Conservation (phyloP, 148 eudicot genomes). For the Nepenthes gracilis region DNA sequence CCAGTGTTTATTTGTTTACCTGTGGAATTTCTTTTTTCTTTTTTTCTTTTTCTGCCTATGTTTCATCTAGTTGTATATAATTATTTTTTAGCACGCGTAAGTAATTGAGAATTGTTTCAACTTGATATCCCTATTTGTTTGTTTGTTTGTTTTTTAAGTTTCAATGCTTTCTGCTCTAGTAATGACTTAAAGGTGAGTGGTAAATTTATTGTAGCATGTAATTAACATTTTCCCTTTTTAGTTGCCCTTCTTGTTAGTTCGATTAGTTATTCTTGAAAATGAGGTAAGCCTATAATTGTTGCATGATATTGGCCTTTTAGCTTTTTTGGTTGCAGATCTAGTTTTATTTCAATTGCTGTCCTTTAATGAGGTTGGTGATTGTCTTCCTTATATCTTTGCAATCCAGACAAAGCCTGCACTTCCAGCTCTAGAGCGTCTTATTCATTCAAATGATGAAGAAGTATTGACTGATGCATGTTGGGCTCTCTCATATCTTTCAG, state of each 20-base stretch:
- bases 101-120: too few relatives aligned
- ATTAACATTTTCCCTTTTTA: neutral
- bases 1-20: neutral
- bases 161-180: neutral
- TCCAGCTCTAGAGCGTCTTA: constrained; percentile 1
- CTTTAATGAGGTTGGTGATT: too few relatives aligned
- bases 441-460: constrained; percentile 1
- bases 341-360: too few relatives aligned
- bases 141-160: neutral
- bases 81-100: too few relatives aligned
- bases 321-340: too few relatives aligned
- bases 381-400: neutral
- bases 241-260: neutral
- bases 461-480: constrained; percentile 2
- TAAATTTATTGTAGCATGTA: neutral
- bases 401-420: constrained; percentile 2
- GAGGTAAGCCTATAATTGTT: too few relatives aligned
- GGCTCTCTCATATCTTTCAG: constrained; percentile 6
- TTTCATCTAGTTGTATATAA: too few relatives aligned
- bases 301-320: too few relatives aligned
- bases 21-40: neutral
- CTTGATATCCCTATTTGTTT: neutral
- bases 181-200: neutral
- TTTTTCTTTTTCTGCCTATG: neutral
- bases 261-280: too few relatives aligned